phyloP scores from a whole-genome alignment of 805 yeast genomes.

The Spathaspora arborariae region DNA sequence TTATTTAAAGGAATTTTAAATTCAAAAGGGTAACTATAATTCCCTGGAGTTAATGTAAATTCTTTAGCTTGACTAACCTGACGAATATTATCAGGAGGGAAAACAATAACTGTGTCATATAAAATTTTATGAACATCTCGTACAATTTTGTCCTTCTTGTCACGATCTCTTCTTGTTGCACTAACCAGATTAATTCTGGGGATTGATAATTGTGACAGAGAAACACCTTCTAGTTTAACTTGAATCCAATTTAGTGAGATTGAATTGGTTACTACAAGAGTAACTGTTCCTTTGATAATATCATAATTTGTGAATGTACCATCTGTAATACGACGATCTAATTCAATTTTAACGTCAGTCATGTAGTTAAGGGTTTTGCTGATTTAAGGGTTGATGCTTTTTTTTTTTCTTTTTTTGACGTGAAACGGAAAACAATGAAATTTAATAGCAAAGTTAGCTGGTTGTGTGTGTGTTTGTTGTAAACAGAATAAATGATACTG shows the following conservation, averaged over 20 bases:
- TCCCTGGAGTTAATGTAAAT: constrained; percentile 48
- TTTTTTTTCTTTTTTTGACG: too few species aligned
- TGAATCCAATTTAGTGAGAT: constrained; percentile 44
- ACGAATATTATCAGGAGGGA: constrained; percentile 50
- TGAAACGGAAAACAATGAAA: not conserved
- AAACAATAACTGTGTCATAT: constrained; percentile 47
- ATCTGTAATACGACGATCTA: constrained; percentile 29
- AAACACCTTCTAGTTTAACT: constrained; percentile 50
- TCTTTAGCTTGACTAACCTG: constrained; percentile 40
- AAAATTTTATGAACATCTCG: constrained; percentile 44
- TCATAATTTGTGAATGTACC: constrained; percentile 48
- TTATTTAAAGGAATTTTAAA: constrained; percentile 42
- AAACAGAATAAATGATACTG: too few species aligned
- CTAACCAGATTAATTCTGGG: constrained; percentile 14
- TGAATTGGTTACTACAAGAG: constrained; percentile 35
- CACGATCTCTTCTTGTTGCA: constrained; percentile 9
- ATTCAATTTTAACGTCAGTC: constrained; percentile 26
- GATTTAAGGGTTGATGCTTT: too few species aligned
- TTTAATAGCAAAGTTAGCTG: too few species aligned
- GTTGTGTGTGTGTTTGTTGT: too few species aligned
- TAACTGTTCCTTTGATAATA: constrained; percentile 37
- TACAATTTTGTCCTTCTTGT: constrained; percentile 16
- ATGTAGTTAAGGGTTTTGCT: too few species aligned
- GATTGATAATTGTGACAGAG: constrained; percentile 33
- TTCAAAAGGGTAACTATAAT: constrained; percentile 46